Conservation (phyloP, 805 yeast genomes). For the Teunomyces pallodes region DNA sequence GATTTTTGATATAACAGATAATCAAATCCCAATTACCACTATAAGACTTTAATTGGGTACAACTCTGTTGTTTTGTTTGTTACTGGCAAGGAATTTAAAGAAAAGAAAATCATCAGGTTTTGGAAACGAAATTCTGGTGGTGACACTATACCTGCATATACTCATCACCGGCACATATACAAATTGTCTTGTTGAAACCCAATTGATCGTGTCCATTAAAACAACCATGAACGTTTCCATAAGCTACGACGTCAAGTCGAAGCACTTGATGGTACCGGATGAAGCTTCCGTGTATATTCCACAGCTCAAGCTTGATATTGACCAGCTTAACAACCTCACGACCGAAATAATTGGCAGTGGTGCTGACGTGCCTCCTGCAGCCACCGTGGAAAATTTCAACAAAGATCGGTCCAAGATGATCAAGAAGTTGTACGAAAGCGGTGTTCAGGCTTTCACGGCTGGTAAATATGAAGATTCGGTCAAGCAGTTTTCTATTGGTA, state of each 20-base stretch:
- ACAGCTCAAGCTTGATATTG: constrained; percentile 39
- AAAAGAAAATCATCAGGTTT: no score
- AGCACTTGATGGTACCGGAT: constrained; percentile 19
- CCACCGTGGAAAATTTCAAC: constrained; percentile 57
- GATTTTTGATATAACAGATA: no score
- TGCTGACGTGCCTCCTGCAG: constrained; percentile 51
- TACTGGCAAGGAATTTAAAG: no score
- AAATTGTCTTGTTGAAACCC: not conserved
- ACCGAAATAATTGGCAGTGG: constrained; percentile 40
- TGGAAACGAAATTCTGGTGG: no score
- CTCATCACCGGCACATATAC: no score
- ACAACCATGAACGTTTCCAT: constrained; percentile 19
- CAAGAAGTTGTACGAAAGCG: constrained; percentile 63
- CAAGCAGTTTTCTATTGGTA: constrained; percentile 61
- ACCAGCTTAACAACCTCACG: constrained; percentile 38
- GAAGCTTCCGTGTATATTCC: constrained; percentile 20
- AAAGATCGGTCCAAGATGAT: constrained; percentile 56
- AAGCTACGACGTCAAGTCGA: constrained; percentile 28
- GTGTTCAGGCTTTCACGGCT: constrained; percentile 54
- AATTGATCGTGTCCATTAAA: not conserved
- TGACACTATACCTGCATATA: no score
- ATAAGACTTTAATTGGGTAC: no score
- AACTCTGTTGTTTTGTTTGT: no score
- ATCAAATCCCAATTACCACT: no score
- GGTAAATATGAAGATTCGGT: constrained; percentile 58